Percentiles rank a stretch among this genome's conserved stretches.
These are phyloP conservation scores for Plectosphaerella sp. DNA, from an alignment of 2,329 filamentous ascomycete species.

Conservation along the genomic window DNA sequence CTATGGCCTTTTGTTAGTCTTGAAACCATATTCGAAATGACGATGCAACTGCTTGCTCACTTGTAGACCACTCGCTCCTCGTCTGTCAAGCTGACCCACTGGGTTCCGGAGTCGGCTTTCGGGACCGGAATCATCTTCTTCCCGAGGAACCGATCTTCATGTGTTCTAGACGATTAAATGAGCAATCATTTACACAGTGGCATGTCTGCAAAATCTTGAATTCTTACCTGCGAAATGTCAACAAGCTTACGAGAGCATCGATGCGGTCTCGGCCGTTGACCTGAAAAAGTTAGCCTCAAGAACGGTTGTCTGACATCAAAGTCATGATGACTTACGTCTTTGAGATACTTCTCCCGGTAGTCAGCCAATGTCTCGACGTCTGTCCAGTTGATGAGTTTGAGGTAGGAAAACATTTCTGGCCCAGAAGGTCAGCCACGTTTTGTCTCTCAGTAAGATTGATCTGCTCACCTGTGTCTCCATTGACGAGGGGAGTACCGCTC, in stretches of 20 bases:
- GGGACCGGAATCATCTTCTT: slow-evolving; percentile 19
- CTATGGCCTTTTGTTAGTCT: not conserved
- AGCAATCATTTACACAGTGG: no score
- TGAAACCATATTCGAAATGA: no score
- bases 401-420: slow-evolving; percentile 30
- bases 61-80: slow-evolving; percentile 19
- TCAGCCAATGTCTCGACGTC: slow-evolving; percentile 1
- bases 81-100: slow-evolving; percentile 16
- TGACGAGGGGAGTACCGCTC: slow-evolving; percentile 29
- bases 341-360: slow-evolving; percentile 14
- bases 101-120: slow-evolving; percentile 2
- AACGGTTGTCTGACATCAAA: no score
- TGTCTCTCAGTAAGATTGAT: not conserved
- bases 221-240: slow-evolving; percentile 6
- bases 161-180: slow-evolving; percentile 11
- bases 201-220: not conserved
- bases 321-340: slow-evolving; percentile 5
- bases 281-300: not conserved
- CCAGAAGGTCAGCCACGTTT: slow-evolving; percentile 8
- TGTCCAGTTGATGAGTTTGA: slow-evolving; percentile 22
- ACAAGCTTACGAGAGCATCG: slow-evolving; percentile 7
- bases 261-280: not conserved
- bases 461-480: slow-evolving; percentile 20
- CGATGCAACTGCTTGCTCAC: slow-evolving; percentile 12
- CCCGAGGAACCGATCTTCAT: slow-evolving; percentile 21